phyloP scores from a whole-genome alignment of 805 yeast genomes.

The Candida sakaeoensis region DNA sequence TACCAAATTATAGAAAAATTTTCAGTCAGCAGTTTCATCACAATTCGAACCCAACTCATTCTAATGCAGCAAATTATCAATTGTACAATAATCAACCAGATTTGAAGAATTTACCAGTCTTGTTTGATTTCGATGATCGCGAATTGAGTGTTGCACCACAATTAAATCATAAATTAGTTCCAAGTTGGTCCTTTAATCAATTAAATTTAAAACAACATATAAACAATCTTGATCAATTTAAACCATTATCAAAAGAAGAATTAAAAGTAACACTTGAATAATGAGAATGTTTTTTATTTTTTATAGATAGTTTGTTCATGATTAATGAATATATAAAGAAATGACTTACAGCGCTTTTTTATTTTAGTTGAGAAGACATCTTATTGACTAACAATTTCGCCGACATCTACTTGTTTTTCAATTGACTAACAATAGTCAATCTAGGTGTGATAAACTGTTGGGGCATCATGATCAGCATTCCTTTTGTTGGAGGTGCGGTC shows the following conservation, averaged over 20 bases:
- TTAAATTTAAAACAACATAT: slow-evolving; percentile 24
- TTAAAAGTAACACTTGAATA: slow-evolving; percentile 34
- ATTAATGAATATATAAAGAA: no score
- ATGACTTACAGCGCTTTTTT: no score
- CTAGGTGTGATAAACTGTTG: no score
- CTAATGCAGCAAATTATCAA: slow-evolving; percentile 42
- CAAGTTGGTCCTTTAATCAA: slow-evolving; percentile 26
- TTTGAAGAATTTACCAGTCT: slow-evolving; percentile 41
- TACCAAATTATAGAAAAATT: slow-evolving; percentile 43
- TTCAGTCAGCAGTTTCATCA: slow-evolving; percentile 35
- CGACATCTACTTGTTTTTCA: no score
- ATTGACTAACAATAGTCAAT: no score
- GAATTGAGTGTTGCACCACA: slow-evolving; percentile 46
- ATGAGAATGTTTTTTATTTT: no score
- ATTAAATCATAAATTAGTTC: slow-evolving; percentile 38
- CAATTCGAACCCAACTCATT: slow-evolving; percentile 18
- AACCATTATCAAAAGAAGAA: slow-evolving; percentile 37
- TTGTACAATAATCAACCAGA: slow-evolving; percentile 38
- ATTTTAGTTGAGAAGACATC: no score
- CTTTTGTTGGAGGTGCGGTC: no score
- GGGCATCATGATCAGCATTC: no score
- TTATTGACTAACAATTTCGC: no score
- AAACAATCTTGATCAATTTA: slow-evolving; percentile 31
- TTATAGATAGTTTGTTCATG: no score
- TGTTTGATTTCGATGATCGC: slow-evolving; percentile 50